A percentile compares a stretch with the other conserved stretches of the same genome.
Conservation (phyloP, 305 asterid genomes). For the Striga hermonthica region DNA sequence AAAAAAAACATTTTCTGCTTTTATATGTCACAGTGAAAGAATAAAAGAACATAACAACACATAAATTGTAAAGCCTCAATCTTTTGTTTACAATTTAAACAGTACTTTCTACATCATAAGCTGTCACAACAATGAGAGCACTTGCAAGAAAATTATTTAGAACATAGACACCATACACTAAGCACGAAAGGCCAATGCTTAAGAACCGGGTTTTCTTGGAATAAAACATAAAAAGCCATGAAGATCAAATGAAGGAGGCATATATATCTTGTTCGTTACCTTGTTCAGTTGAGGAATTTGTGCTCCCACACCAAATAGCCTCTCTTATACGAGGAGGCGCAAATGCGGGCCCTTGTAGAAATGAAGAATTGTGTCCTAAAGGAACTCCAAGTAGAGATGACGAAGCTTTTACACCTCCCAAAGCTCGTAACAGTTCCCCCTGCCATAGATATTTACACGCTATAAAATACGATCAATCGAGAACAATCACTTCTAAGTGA, state of each 20-base stretch:
- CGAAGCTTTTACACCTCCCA: slow-evolving; percentile 79
- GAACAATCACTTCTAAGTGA: slow-evolving; percentile 23
- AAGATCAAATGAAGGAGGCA: background rate
- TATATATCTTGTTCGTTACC: slow-evolving; percentile 37
- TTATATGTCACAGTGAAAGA: background rate
- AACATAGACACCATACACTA: background rate
- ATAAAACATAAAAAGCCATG: slow-evolving; percentile 22
- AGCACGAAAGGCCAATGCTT: background rate
- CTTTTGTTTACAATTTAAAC: background rate
- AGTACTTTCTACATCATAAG: background rate
- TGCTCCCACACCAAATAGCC: slow-evolving; percentile 99
- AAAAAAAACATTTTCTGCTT: slow-evolving; percentile 2
- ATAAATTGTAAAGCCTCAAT: background rate
- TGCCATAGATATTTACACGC: slow-evolving; percentile 27
- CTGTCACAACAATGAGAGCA: background rate
- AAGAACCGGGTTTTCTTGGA: slow-evolving; percentile 12
- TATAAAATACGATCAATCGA: slow-evolving; percentile 17
- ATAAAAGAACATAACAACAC: background rate
- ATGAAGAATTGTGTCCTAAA: slow-evolving; percentile 93
- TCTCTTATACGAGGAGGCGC: slow-evolving; percentile 99
- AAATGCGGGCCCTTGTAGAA: slow-evolving; percentile 98
- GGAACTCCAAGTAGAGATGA: slow-evolving; percentile 97
- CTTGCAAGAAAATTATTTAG: background rate
- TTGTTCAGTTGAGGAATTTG: slow-evolving; percentile 94
- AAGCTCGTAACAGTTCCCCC: slow-evolving; percentile 93